Percentiles rank a stretch among this genome's conserved stretches.
Evolutionary conservation across 257 asterid genomes (phyloP).

Genomic region (Plantago ovata): DNA sequence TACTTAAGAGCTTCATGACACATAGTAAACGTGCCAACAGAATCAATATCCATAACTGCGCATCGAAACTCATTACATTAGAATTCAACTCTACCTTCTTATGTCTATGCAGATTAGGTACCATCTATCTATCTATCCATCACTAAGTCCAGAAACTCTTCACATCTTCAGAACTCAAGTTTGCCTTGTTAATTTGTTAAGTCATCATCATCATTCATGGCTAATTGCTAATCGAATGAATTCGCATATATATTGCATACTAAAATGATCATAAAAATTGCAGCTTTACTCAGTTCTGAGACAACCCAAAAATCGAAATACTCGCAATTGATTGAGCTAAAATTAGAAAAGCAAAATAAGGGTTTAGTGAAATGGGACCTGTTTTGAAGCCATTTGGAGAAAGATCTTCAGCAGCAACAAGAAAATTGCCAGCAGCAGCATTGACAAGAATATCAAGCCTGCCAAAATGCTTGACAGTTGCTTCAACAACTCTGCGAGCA

Average conservation of each 20-base stretch:
- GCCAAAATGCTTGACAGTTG: slow-evolving; percentile 66
- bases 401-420: slow-evolving; percentile 69
- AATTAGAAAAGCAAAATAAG: too few species aligned
- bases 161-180: too few species aligned
- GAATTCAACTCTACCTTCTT: neutral
- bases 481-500: slow-evolving; percentile 62
- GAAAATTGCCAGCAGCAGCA: slow-evolving; percentile 88
- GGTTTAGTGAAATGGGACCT: slow-evolving; percentile 25
- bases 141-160: too few species aligned
- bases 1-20: slow-evolving; percentile 68
- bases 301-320: neutral
- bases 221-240: too few species aligned
- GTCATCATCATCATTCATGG: too few species aligned
- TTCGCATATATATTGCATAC: too few species aligned
- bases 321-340: too few species aligned
- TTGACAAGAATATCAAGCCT: slow-evolving; percentile 82
- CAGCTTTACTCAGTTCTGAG: too few species aligned
- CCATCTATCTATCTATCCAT: too few species aligned
- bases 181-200: too few species aligned
- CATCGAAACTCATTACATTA: neutral
- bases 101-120: too few species aligned
- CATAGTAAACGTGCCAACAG: slow-evolving; percentile 97
- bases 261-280: too few species aligned
- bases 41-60: slow-evolving; percentile 81
- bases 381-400: slow-evolving; percentile 82